Percentiles rank a stretch among this genome's conserved stretches.
Conservation (phyloP, 306 rosid genomes). For the Glycine latifolia region DNA sequence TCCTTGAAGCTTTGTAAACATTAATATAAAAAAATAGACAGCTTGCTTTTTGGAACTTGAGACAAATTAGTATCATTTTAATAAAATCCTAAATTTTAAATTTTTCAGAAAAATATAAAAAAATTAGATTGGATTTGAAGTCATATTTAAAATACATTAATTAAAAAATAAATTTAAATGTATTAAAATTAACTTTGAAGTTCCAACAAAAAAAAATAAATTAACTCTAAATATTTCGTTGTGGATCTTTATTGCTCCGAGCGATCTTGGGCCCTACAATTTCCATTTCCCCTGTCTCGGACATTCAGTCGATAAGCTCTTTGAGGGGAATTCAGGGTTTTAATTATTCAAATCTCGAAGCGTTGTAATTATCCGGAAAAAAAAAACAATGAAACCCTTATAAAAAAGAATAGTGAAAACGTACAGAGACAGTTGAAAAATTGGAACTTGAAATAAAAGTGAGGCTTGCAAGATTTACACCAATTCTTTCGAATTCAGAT, state of each 20-base stretch:
- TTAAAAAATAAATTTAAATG: too few relatives aligned
- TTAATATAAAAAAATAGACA: too few relatives aligned
- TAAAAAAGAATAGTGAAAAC: background rate
- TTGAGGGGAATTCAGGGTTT: background rate
- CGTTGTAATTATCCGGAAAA: background rate
- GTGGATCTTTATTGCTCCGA: background rate
- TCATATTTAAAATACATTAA: too few relatives aligned
- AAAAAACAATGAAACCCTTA: background rate
- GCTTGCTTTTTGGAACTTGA: too few relatives aligned
- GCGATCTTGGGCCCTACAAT: background rate
- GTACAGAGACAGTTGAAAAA: conserved; percentile 2
- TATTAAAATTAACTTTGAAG: too few relatives aligned
- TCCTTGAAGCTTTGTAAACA: too few relatives aligned
- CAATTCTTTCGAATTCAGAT: background rate
- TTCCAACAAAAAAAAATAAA: too few relatives aligned
- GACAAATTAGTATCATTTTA: too few relatives aligned
- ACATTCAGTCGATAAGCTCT: background rate
- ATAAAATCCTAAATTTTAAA: too few relatives aligned
- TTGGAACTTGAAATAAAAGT: background rate
- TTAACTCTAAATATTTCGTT: background rate
- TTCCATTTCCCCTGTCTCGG: background rate
- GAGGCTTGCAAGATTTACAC: background rate
- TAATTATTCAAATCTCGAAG: background rate
- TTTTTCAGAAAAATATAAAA: too few relatives aligned
- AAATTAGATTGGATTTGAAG: too few relatives aligned